Conservation (phyloP, 2,329 filamentous ascomycete species). For the Capronia coronata region DNA sequence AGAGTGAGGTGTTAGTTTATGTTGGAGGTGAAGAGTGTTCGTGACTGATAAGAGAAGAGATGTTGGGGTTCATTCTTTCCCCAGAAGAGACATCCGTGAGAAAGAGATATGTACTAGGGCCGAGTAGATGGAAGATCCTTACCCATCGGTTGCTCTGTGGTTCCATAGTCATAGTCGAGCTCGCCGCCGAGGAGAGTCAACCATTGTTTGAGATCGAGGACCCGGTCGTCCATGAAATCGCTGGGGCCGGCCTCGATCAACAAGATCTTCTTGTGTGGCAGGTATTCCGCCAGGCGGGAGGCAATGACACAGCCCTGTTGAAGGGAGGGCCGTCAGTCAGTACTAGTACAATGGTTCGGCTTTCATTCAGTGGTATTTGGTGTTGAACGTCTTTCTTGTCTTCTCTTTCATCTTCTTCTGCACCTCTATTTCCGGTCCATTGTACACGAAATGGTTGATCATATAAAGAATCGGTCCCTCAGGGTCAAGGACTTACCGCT, state of each 20-base stretch:
- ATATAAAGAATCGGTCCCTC: too few relatives aligned
- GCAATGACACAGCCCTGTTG: conserved; percentile 73
- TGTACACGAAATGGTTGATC: too few relatives aligned
- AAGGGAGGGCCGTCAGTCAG: too few relatives aligned
- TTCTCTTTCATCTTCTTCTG: neutral
- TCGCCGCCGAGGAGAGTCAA: conserved; percentile 75
- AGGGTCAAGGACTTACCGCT: conserved; percentile 45
- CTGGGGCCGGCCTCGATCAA: conserved; percentile 84
- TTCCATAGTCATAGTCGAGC: conserved; percentile 86
- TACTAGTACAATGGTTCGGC: too few relatives aligned
- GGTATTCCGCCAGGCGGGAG: conserved; percentile 70
- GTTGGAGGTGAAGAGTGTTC: too few relatives aligned
- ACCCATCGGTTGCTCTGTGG: conserved; percentile 78
- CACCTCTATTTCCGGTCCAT: neutral
- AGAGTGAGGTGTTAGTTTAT: neutral
- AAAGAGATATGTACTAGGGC: too few relatives aligned
- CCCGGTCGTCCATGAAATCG: conserved; percentile 81
- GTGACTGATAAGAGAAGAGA: too few relatives aligned
- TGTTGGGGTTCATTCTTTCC: too few relatives aligned
- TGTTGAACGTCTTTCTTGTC: conserved; percentile 1
- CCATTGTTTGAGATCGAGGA: conserved; percentile 83
- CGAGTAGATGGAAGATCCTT: too few relatives aligned
- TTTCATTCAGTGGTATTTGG: too few relatives aligned
- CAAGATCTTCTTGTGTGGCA: conserved; percentile 73
- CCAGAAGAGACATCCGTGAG: too few relatives aligned